These are phyloP conservation scores for Saturnispora saitoi DNA, from an alignment of 805 yeast genomes.

Conservation along the genomic window DNA sequence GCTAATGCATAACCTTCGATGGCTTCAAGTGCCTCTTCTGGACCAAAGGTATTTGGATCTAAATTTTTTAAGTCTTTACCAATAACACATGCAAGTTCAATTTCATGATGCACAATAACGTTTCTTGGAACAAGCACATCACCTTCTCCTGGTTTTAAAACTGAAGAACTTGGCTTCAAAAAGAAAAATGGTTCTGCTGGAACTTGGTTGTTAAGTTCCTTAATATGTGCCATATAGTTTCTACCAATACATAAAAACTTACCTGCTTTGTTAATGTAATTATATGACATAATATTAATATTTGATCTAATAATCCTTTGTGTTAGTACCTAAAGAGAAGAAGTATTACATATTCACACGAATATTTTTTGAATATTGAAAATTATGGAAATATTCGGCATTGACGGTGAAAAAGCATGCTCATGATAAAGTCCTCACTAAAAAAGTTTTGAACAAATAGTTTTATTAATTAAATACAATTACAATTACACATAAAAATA, in stretches of 20 bases:
- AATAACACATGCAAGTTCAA: constrained; percentile 78
- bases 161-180: constrained; percentile 77
- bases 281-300: constrained; percentile 32
- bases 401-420: no score
- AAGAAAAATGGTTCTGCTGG: constrained; percentile 91
- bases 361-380: no score
- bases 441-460: not conserved
- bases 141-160: constrained; percentile 58
- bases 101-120: constrained; percentile 79
- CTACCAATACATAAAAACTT: constrained; percentile 94
- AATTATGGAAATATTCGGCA: not conserved
- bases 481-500: not conserved
- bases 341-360: no score
- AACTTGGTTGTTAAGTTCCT: constrained; percentile 72
- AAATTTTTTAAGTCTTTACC: constrained; percentile 56
- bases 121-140: constrained; percentile 81
- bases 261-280: constrained; percentile 51
- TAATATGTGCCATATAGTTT: constrained; percentile 92
- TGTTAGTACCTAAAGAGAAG: no score
- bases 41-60: constrained; percentile 45
- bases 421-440: no score
- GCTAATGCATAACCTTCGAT: constrained; percentile 86
- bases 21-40: constrained; percentile 62
- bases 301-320: not conserved
- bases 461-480: not conserved